Evolutionary conservation across 306 rosid genomes (phyloP).

Genomic region (Fragaria nilgerrensis): DNA sequence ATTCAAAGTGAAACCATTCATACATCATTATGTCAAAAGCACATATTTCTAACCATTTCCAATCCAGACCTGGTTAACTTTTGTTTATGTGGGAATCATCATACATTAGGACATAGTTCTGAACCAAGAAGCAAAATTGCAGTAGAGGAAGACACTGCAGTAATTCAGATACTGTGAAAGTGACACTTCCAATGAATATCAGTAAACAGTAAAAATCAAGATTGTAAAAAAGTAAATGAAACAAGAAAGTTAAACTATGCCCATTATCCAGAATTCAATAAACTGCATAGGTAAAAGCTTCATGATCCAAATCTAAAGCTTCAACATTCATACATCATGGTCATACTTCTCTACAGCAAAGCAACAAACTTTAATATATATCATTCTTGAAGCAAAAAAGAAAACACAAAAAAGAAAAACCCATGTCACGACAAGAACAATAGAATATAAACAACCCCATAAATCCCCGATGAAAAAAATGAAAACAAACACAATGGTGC

Average conservation of each 20-base stretch:
- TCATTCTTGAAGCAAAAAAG: background rate
- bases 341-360: background rate
- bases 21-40: background rate
- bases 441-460: background rate
- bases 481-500: slow-evolving; percentile 1
- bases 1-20: background rate
- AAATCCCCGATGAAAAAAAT: background rate
- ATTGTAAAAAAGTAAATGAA: background rate
- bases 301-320: slow-evolving; percentile 11
- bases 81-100: background rate
- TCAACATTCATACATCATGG: slow-evolving; percentile 13
- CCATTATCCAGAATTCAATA: slow-evolving; percentile 9
- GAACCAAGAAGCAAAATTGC: background rate
- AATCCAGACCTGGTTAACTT: background rate
- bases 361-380: background rate
- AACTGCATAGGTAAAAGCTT: slow-evolving; percentile 4
- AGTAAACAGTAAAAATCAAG: background rate
- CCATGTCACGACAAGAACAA: slow-evolving; percentile 20
- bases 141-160: background rate
- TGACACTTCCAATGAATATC: background rate
- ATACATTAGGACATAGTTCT: background rate
- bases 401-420: background rate
- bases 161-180: background rate
- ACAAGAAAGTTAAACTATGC: background rate
- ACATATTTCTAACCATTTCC: background rate